Conservation (phyloP, 495 filamentous ascomycete species). For the Aspergillus bridgeri region DNA sequence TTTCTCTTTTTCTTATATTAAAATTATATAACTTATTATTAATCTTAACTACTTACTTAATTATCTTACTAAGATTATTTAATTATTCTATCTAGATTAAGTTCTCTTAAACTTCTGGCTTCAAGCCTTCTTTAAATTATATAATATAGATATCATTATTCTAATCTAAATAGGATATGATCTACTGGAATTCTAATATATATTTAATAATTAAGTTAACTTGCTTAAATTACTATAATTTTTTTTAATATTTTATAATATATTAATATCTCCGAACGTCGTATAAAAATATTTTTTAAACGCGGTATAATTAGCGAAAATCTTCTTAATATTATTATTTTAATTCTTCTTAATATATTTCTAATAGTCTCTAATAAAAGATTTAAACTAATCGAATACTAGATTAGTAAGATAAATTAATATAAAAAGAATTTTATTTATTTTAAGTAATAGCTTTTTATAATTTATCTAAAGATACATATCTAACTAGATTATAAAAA, state of each 20-base stretch:
- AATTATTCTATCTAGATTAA: conserved; percentile 2
- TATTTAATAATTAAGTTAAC: too few relatives aligned
- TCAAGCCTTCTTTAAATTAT: not conserved
- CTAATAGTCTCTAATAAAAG: not conserved
- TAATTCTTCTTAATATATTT: not conserved
- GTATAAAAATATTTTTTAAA: not conserved
- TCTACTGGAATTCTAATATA: too few relatives aligned
- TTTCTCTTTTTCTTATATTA: not conserved
- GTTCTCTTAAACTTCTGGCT: not conserved
- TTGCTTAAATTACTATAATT: not conserved
- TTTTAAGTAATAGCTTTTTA: too few relatives aligned
- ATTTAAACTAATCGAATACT: not conserved
- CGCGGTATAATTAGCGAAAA: not conserved
- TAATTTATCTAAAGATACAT: too few relatives aligned
- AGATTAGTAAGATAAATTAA: too few relatives aligned
- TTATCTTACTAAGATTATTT: not conserved
- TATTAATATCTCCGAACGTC: not conserved
- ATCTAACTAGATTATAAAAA: too few relatives aligned
- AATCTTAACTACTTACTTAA: not conserved
- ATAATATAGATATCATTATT: not conserved
- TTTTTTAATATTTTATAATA: not conserved
- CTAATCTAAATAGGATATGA: not conserved
- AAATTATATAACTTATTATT: not conserved
- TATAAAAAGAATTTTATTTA: too few relatives aligned
- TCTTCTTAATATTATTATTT: not conserved